Conservation (phyloP, 2,329 filamentous ascomycete genomes). For the Penicillium expansum region DNA sequence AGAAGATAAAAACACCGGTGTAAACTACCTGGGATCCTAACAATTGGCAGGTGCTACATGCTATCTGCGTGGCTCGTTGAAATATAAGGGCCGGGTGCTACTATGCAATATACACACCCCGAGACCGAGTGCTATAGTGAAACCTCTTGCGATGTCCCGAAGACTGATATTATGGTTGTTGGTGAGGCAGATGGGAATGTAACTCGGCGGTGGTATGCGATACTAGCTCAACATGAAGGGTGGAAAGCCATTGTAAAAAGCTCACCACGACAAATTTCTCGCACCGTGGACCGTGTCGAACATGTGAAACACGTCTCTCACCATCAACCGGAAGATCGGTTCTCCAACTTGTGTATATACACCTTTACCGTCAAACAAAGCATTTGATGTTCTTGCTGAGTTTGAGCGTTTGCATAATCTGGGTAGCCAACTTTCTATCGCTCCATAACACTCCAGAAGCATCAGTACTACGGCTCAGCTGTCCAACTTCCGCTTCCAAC, state of each 20-base stretch:
- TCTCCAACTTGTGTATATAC: background rate
- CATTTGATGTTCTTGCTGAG: constrained; percentile 9
- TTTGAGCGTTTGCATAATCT: constrained; percentile 14
- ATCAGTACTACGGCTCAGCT: constrained; percentile 7
- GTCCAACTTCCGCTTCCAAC: constrained; percentile 12
- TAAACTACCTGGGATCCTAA: too few relatives aligned
- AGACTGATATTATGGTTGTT: too few relatives aligned
- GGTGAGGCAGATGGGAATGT: background rate
- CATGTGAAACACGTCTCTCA: constrained; percentile 1
- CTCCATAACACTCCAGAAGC: constrained; percentile 15
- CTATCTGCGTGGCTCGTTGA: too few relatives aligned
- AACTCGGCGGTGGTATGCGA: constrained; percentile 18
- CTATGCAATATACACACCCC: too few relatives aligned
- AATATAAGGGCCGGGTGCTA: too few relatives aligned
- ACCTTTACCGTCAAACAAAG: constrained; percentile 8
- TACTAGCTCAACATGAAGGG: constrained; percentile 15
- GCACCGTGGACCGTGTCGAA: constrained; percentile 14
- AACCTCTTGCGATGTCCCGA: too few relatives aligned
- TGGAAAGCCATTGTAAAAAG: constrained; percentile 14
- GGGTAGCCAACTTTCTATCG: constrained; percentile 15
- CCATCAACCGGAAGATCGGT: background rate
- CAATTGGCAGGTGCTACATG: too few relatives aligned
- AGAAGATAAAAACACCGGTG: too few relatives aligned
- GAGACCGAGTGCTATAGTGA: too few relatives aligned
- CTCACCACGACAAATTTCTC: background rate